Conservation (phyloP, 23 red algal species). For the Agarophyton chilense region DNA sequence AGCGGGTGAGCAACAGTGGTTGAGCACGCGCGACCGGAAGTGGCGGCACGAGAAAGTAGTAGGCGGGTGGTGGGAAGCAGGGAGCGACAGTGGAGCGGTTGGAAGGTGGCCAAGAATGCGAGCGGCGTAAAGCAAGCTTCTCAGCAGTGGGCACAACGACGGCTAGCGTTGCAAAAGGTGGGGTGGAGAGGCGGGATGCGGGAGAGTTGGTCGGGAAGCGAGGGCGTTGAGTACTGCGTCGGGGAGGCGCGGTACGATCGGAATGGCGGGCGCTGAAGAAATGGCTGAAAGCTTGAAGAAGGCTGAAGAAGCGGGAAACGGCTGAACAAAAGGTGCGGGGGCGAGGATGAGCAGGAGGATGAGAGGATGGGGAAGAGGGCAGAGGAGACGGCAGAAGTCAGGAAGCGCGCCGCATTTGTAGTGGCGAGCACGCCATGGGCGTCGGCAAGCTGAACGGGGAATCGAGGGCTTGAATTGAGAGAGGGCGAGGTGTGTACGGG, state of each 20-base stretch:
- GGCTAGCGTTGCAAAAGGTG: background rate
- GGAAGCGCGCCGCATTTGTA: constrained; percentile 21
- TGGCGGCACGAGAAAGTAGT: too few species aligned
- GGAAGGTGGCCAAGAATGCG: too few species aligned
- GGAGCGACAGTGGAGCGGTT: too few species aligned
- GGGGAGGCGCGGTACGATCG: background rate
- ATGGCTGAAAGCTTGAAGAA: background rate
- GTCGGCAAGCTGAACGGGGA: background rate
- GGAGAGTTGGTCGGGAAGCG: background rate
- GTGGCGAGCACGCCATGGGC: background rate
- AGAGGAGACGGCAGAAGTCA: constrained; percentile 4
- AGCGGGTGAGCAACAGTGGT: too few species aligned
- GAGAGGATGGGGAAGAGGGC: background rate
- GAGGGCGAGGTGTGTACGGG: background rate
- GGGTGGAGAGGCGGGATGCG: background rate
- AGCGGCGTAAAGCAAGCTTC: too few species aligned
- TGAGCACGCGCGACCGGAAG: too few species aligned
- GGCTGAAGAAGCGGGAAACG: background rate
- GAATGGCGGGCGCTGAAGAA: too few species aligned
- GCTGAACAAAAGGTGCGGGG: background rate
- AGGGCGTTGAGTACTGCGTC: background rate
- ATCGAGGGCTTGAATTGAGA: background rate
- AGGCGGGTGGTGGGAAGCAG: too few species aligned
- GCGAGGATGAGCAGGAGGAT: background rate
- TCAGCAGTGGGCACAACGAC: too few species aligned